These are phyloP conservation scores for Cryptococcus sp. DNA, from an alignment of 1,284 basidiomycete species.

Conservation along the genomic window DNA sequence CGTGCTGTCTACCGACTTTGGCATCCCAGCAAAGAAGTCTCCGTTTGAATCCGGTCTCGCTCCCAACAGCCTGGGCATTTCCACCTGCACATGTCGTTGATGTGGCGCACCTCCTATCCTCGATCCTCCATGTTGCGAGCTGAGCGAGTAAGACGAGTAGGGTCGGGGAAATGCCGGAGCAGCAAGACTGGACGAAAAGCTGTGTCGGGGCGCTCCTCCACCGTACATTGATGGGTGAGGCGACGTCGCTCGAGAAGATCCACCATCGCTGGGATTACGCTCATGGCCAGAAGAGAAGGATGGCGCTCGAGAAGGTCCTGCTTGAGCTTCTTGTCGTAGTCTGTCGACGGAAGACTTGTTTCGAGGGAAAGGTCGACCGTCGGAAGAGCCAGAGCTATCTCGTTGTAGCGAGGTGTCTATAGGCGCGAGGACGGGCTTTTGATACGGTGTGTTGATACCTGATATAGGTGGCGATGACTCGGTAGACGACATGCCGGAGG, in stretches of 20 bases:
- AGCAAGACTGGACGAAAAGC: not conserved
- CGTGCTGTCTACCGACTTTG: not conserved
- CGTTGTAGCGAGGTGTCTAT: slow-evolving; percentile 18
- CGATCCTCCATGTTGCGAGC: not conserved
- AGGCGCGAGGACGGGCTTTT: slow-evolving; percentile 18
- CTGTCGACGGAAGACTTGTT: slow-evolving; percentile 24
- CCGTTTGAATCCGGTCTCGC: slow-evolving; percentile 16
- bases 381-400: slow-evolving; percentile 10
- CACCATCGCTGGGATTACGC: slow-evolving; percentile 11
- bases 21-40: slow-evolving; percentile 17
- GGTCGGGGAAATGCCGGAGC: slow-evolving; percentile 1
- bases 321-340: slow-evolving; percentile 13
- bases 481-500: slow-evolving; percentile 2
- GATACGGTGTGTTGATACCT: slow-evolving; percentile 1
- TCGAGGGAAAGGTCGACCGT: not conserved
- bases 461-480: slow-evolving; percentile 21
- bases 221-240: slow-evolving; percentile 22
- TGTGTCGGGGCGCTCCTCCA: slow-evolving; percentile 1
- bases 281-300: slow-evolving; percentile 14
- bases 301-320: slow-evolving; percentile 13
- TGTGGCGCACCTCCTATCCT: slow-evolving; percentile 25
- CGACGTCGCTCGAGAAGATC: slow-evolving; percentile 18
- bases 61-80: slow-evolving; percentile 31
- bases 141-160: slow-evolving; percentile 4
- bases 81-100: slow-evolving; percentile 27